Conservation (phyloP, 192 early-diverging fungal genomes). For the Coemansia sp. region DNA sequence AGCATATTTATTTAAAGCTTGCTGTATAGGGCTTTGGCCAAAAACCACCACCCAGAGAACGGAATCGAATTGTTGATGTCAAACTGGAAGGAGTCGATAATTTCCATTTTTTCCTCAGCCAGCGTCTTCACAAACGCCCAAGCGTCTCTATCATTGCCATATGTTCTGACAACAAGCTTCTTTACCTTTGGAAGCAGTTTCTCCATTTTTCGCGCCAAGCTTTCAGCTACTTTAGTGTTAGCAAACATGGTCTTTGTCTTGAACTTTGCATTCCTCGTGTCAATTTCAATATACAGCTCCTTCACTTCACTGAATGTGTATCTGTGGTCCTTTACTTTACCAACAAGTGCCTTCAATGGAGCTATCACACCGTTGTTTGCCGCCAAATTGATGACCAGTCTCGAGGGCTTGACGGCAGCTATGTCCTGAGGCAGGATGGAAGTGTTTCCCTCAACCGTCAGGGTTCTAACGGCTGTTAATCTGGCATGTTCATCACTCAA, state of each 20-base stretch:
- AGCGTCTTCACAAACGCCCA: not conserved
- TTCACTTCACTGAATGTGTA: too few species aligned
- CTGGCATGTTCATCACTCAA: not conserved
- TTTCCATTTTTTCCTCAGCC: not conserved
- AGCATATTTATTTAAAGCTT: too few species aligned
- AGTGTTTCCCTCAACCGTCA: too few species aligned
- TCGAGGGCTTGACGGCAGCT: too few species aligned
- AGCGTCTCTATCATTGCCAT: not conserved
- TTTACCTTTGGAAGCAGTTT: not conserved
- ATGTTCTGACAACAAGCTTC: not conserved
- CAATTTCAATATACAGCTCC: not conserved
- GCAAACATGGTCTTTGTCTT: not conserved
- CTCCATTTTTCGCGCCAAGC: not conserved
- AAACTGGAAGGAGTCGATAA: not conserved
- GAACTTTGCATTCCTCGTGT: not conserved
- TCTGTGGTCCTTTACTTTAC: too few species aligned
- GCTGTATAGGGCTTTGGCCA: not conserved
- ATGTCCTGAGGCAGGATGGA: too few species aligned
- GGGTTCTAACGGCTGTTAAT: too few species aligned
- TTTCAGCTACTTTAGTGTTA: not conserved
- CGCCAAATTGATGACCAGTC: too few species aligned
- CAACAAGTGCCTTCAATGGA: too few species aligned
- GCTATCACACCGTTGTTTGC: too few species aligned
- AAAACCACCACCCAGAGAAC: not conserved
- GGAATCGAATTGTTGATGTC: not conserved